phyloP scores from a whole-genome alignment of 1,284 basidiomycete genomes.

The Stygiomarasmius scandens region DNA sequence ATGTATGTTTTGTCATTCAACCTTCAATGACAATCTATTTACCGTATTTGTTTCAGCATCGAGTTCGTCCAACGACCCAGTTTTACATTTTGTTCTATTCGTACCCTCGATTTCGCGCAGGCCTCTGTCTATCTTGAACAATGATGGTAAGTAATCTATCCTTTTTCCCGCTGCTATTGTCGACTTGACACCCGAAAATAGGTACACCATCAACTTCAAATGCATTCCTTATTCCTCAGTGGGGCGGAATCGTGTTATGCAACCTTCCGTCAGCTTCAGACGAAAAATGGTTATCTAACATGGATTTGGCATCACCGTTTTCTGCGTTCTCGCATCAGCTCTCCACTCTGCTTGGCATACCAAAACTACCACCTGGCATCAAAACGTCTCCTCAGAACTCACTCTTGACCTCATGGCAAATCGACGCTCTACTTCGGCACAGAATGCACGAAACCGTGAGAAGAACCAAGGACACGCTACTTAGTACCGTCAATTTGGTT shows the following conservation, averaged over 20 bases:
- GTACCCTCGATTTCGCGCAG: conserved; percentile 72
- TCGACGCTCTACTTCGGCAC: conserved; percentile 74
- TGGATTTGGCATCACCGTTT: conserved; percentile 62
- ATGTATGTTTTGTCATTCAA: conserved; percentile 51
- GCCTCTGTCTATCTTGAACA: conserved; percentile 73
- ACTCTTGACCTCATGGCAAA: conserved; percentile 70
- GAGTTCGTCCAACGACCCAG: conserved; percentile 85
- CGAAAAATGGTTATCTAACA: conserved; percentile 39
- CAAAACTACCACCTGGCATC: conserved; percentile 51
- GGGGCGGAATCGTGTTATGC: conserved; percentile 87
- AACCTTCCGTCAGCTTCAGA: conserved; percentile 53
- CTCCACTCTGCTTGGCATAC: conserved; percentile 77
- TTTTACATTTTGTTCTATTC: conserved; percentile 92
- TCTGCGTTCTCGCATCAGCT: conserved; percentile 78
- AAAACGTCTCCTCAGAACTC: conserved; percentile 13
- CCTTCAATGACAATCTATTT: background rate
- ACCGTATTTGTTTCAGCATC: conserved; percentile 53
- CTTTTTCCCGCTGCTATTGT: conserved; percentile 13
- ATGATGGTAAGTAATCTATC: conserved; percentile 46
- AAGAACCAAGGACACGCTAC: conserved; percentile 73
- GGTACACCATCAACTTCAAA: conserved; percentile 49
- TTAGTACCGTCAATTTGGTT: conserved; percentile 82
- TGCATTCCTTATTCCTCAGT: conserved; percentile 92
- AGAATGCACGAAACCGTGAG: conserved; percentile 74
- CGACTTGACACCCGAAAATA: conserved; percentile 29